A percentile compares a stretch with the other conserved stretches of the same genome.
Conservation (phyloP, 352 stramenopile genomes). For the Phytophthora hibernalis region DNA sequence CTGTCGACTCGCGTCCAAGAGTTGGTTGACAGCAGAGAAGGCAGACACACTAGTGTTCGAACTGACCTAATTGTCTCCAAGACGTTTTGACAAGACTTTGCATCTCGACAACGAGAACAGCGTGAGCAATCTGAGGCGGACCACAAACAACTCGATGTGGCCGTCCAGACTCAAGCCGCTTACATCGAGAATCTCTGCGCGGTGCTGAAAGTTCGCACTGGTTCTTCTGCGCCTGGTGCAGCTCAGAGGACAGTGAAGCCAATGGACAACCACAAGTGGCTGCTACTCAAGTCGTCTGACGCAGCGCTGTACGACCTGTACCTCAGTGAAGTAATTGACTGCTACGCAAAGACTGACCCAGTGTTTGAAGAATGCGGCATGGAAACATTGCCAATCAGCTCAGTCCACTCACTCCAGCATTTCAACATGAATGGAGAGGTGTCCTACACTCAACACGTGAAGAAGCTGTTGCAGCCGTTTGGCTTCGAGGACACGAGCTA, state of each 20-base stretch:
- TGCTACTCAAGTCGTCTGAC: conserved; percentile 11
- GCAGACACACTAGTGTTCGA: neutral
- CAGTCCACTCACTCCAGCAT: neutral
- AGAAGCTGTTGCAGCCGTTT: conserved; percentile 25
- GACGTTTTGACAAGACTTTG: conserved; percentile 10
- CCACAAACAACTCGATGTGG: conserved; percentile 12
- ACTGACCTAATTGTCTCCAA: conserved; percentile 3
- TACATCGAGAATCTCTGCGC: conserved; percentile 17
- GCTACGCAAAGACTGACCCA: conserved; percentile 13
- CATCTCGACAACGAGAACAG: conserved; percentile 7
- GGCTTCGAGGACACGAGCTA: conserved; percentile 24
- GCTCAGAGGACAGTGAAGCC: neutral
- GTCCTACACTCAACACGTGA: conserved; percentile 20
- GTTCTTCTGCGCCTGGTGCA: neutral
- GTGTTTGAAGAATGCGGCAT: conserved; percentile 23
- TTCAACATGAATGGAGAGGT: neutral
- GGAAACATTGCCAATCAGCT: neutral
- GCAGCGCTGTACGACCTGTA: conserved; percentile 14
- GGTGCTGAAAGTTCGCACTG: neutral
- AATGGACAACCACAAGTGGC: conserved; percentile 18
- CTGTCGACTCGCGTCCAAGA: conserved; percentile 1
- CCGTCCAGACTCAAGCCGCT: neutral
- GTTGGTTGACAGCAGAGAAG: neutral
- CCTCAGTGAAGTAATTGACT: conserved; percentile 18
- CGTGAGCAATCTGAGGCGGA: conserved; percentile 8